These are phyloP conservation scores for Globisporangium apiculatum DNA, from an alignment of 352 stramenopile genomes.

Conservation along the genomic window DNA sequence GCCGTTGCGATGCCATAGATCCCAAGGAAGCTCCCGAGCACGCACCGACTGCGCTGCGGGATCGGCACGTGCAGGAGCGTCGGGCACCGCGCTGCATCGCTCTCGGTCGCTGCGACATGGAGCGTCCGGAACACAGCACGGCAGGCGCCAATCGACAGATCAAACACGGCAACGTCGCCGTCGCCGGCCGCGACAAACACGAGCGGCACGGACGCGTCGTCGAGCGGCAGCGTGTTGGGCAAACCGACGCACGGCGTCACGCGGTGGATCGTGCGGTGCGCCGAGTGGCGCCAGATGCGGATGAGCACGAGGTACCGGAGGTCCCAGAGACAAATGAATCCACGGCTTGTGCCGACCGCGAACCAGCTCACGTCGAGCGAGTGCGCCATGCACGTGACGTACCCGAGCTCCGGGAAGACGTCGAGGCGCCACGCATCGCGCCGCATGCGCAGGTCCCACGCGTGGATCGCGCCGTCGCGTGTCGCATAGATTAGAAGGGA, in stretches of 20 bases:
- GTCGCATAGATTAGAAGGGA: slow-evolving; percentile 94
- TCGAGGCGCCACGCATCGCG: slow-evolving; percentile 90
- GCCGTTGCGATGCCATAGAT: slow-evolving; percentile 77
- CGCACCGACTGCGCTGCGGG: slow-evolving; percentile 59
- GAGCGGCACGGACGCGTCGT: slow-evolving; percentile 79
- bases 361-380: slow-evolving; percentile 94
- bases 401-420: slow-evolving; percentile 92
- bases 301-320: slow-evolving; percentile 93
- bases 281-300: slow-evolving; percentile 95
- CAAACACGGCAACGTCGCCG: slow-evolving; percentile 88
- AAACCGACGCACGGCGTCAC: slow-evolving; percentile 79
- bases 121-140: slow-evolving; percentile 90
- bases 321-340: slow-evolving; percentile 96
- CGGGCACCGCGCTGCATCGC: slow-evolving; percentile 66
- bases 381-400: slow-evolving; percentile 93
- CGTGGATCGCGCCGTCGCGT: slow-evolving; percentile 82
- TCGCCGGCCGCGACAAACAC: slow-evolving; percentile 92
- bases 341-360: slow-evolving; percentile 90
- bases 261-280: slow-evolving; percentile 85
- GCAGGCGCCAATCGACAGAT: slow-evolving; percentile 87
- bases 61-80: slow-evolving; percentile 73
- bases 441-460: slow-evolving; percentile 90
- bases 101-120: slow-evolving; percentile 64
- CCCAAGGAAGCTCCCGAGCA: slow-evolving; percentile 67
- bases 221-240: slow-evolving; percentile 65